Conservation (phyloP, 73 alveolate genomes). For the Uronychia binucleata region DNA sequence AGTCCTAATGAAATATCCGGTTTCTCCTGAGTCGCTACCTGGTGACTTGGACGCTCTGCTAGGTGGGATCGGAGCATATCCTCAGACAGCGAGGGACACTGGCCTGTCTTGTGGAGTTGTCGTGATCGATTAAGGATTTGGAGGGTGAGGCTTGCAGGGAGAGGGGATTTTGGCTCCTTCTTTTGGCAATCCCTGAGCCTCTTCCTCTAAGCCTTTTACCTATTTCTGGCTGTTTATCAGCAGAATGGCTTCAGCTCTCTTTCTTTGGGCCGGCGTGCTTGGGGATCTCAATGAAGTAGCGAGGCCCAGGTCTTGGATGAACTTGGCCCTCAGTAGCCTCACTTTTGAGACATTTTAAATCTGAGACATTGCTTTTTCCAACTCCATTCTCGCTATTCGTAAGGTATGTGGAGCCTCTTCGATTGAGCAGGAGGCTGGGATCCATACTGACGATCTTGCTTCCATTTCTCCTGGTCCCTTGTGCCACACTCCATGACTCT, state of each 20-base stretch:
- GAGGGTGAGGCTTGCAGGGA: background rate
- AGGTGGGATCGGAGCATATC: background rate
- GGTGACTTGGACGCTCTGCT: background rate
- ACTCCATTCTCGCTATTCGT: too few relatives aligned
- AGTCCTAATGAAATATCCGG: background rate
- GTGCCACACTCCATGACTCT: too few relatives aligned
- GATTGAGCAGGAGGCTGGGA: too few relatives aligned
- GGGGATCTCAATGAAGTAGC: background rate
- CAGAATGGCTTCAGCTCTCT: too few relatives aligned
- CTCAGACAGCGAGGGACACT: background rate
- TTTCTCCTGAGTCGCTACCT: background rate
- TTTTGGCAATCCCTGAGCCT: background rate
- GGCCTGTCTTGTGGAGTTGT: background rate
- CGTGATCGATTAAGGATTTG: background rate
- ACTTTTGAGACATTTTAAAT: background rate
- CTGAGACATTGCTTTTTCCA: background rate
- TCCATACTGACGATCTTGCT: too few relatives aligned
- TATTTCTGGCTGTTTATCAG: too few relatives aligned
- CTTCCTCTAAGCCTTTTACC: background rate
- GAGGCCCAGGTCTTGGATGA: background rate
- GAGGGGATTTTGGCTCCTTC: background rate
- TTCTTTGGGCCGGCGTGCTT: background rate
- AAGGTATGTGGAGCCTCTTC: too few relatives aligned
- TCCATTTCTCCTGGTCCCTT: too few relatives aligned
- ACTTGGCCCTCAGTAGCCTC: background rate